Percentiles rank a stretch among this genome's conserved stretches.
These are phyloP conservation scores for Exobasidium rhododendri DNA, from an alignment of 1,284 basidiomycete genomes.

Conservation along the genomic window DNA sequence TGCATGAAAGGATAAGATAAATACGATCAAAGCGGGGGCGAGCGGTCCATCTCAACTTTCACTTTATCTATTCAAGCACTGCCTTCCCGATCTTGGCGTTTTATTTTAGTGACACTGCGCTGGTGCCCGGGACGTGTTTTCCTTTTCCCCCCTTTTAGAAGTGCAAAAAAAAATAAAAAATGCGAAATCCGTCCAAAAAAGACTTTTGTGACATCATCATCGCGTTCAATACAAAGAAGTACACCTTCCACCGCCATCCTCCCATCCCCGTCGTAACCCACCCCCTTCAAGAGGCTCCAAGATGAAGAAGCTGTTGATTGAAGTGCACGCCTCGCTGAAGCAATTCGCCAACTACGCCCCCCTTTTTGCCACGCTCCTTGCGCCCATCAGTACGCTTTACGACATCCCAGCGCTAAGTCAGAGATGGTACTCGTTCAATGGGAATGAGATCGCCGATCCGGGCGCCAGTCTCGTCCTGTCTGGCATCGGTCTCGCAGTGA, in stretches of 20 bases:
- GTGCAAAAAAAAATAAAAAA: no score
- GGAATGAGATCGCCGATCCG: constrained; percentile 46
- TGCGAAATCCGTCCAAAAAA: no score
- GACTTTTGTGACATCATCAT: no score
- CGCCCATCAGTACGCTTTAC: constrained; percentile 57
- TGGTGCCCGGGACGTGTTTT: no score
- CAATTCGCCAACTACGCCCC: constrained; percentile 28
- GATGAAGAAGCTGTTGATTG: background rate
- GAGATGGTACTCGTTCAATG: constrained; percentile 54
- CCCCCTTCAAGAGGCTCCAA: background rate
- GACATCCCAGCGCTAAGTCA: constrained; percentile 58
- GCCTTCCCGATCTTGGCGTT: no score
- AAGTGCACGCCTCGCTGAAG: background rate
- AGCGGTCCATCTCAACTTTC: no score
- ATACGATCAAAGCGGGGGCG: no score
- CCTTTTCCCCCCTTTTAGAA: no score
- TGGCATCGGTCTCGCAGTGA: constrained; percentile 56
- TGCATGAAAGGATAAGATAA: no score
- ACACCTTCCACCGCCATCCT: background rate
- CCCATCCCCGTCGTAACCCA: background rate
- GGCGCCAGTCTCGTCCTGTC: constrained; percentile 55
- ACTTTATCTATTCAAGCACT: no score
- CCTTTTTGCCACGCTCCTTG: constrained; percentile 56
- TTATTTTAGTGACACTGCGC: no score
- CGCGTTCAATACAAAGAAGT: no score